phyloP scores from a whole-genome alignment of 2,329 filamentous ascomycete species.

The Xylaria sp. region DNA sequence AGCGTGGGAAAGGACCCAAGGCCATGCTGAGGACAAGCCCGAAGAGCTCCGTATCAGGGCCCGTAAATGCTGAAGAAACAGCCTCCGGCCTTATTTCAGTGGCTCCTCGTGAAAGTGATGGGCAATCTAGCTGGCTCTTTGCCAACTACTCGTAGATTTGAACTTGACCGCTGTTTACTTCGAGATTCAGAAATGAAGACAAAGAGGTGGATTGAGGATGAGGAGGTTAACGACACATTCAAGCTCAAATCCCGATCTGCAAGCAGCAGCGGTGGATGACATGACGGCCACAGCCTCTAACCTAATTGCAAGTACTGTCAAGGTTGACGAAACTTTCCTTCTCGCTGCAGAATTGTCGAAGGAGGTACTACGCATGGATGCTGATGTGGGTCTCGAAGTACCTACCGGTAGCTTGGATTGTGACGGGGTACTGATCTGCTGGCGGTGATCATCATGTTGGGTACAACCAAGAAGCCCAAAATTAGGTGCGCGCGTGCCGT shows the following conservation, averaged over 20 bases:
- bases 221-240: background rate
- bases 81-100: background rate
- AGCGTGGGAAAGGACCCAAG: slow-evolving; percentile 28
- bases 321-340: slow-evolving; percentile 16
- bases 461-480: background rate
- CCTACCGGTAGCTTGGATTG: background rate
- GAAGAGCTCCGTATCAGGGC: background rate
- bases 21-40: slow-evolving; percentile 11
- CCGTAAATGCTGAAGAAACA: background rate
- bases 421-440: background rate
- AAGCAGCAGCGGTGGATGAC: slow-evolving; percentile 6
- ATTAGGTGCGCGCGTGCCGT: background rate
- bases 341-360: background rate
- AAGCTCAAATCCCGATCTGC: slow-evolving; percentile 6
- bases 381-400: background rate
- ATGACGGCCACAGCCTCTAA: slow-evolving; percentile 2
- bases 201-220: background rate
- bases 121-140: background rate
- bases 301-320: slow-evolving; percentile 11
- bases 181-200: background rate
- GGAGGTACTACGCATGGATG: background rate
- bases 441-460: background rate
- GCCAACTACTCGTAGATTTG: background rate
- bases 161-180: background rate
- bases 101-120: background rate